Evolutionary conservation across 208 protist species (phyloP).

Genomic region (Phytomonas serpens): DNA sequence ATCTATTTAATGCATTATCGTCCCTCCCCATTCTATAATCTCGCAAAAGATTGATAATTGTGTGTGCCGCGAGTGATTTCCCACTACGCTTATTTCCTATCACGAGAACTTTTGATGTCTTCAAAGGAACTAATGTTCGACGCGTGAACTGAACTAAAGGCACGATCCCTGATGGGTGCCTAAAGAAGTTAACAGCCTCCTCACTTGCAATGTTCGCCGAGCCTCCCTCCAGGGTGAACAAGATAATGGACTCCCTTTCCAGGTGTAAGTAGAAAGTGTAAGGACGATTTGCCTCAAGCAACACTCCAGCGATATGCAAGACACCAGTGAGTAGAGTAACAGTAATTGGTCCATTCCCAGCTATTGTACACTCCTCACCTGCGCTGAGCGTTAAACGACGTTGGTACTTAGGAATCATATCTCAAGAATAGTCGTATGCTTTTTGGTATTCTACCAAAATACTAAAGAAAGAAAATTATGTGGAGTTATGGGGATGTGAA

Average conservation of each 20-base stretch:
- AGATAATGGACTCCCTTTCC: slow-evolving; percentile 26
- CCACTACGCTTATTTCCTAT: slow-evolving; percentile 42
- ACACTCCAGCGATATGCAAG: slow-evolving; percentile 57
- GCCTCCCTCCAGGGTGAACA: slow-evolving; percentile 74
- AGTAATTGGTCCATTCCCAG: slow-evolving; percentile 30
- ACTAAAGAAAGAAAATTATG: slow-evolving; percentile 11
- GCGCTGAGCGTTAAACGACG: slow-evolving; percentile 51
- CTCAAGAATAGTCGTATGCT: background rate
- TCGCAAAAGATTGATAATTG: slow-evolving; percentile 58
- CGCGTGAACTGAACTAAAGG: slow-evolving; percentile 53
- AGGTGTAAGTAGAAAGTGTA: slow-evolving; percentile 40
- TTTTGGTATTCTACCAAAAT: background rate
- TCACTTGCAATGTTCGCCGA: slow-evolving; percentile 31
- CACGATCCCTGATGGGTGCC: slow-evolving; percentile 23
- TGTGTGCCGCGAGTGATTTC: slow-evolving; percentile 66
- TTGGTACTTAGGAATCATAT: slow-evolving; percentile 42
- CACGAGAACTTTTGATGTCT: slow-evolving; percentile 47
- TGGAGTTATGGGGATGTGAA: background rate
- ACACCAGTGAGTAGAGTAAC: slow-evolving; percentile 58
- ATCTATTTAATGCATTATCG: slow-evolving; percentile 9
- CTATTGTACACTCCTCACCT: slow-evolving; percentile 68
- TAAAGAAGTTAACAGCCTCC: slow-evolving; percentile 25
- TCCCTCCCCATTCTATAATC: slow-evolving; percentile 18
- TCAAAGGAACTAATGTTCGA: slow-evolving; percentile 26
- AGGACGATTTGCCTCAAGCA: slow-evolving; percentile 39